phyloP scores from a whole-genome alignment of 805 yeast genomes.

The Yarrowia phangngaensis region DNA sequence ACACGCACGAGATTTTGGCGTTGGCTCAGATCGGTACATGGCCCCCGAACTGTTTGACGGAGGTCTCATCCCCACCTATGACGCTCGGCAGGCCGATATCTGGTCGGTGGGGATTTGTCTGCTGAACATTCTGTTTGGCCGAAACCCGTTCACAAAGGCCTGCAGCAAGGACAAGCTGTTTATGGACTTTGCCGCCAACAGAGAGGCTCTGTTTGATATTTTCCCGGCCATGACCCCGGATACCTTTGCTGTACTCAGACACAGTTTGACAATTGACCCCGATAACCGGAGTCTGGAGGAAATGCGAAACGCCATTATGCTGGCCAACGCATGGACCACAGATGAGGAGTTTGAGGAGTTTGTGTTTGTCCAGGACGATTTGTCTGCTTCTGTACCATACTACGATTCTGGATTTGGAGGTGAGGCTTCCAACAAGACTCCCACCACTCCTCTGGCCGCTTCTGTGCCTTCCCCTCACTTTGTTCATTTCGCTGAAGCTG shows the following conservation, averaged over 20 bases:
- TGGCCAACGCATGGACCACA: constrained; percentile 66
- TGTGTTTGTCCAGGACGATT: constrained; percentile 46
- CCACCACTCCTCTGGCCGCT: constrained; percentile 12
- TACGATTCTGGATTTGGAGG: constrained; percentile 27
- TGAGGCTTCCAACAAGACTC: constrained; percentile 4
- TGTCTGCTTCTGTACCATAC: constrained; percentile 29
- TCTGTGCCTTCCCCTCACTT: constrained; percentile 21
- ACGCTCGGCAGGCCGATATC: constrained; percentile 76
- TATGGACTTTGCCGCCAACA: constrained; percentile 75
- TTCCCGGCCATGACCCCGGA: constrained; percentile 86
- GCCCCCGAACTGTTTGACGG: constrained; percentile 85
- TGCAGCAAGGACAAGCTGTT: constrained; percentile 76
- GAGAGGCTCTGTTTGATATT: constrained; percentile 87
- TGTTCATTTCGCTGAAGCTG: constrained; percentile 11
- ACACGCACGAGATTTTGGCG: constrained; percentile 68
- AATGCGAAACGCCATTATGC: constrained; percentile 58
- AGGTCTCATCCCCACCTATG: constrained; percentile 47
- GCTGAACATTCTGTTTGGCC: constrained; percentile 79
- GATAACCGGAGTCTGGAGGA: constrained; percentile 64
- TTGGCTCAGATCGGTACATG: constrained; percentile 90
- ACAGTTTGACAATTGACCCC: constrained; percentile 80
- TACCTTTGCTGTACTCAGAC: constrained; percentile 76
- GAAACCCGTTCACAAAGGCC: constrained; percentile 82
- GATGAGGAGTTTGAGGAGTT: constrained; percentile 64
- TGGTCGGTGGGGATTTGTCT: constrained; percentile 88